phyloP scores from a whole-genome alignment of 192 early-diverging fungal species.

The Coemansia asiatica region DNA sequence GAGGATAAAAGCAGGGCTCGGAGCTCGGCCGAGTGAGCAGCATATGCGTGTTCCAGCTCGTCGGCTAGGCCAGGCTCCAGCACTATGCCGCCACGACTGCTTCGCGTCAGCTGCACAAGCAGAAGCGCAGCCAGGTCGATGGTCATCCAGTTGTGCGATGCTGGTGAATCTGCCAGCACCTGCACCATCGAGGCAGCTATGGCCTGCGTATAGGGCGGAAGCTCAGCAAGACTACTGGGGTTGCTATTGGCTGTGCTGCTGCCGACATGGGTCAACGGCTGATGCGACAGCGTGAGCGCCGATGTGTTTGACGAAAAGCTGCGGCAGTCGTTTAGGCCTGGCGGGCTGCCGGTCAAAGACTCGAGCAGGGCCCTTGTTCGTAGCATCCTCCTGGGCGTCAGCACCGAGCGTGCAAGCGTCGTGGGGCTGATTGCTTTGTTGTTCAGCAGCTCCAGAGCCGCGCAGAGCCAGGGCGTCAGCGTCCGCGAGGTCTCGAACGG shows the following conservation, averaged over 20 bases:
- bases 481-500: constrained; percentile 41
- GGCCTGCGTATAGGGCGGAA: constrained; percentile 26
- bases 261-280: background rate
- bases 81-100: constrained; percentile 15
- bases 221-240: background rate
- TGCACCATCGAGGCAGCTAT: constrained; percentile 36
- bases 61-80: constrained; percentile 21
- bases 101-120: constrained; percentile 25
- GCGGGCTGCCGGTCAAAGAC: constrained; percentile 35
- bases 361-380: constrained; percentile 49
- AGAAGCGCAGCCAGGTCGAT: constrained; percentile 35
- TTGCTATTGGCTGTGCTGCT: background rate
- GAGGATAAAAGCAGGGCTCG: constrained; percentile 31
- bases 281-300: constrained; percentile 4
- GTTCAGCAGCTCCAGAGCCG: constrained; percentile 30
- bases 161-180: constrained; percentile 31
- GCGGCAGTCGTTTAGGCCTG: constrained; percentile 23
- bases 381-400: constrained; percentile 49
- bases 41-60: constrained; percentile 28
- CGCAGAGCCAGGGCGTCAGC: constrained; percentile 47
- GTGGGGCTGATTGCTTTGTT: constrained; percentile 57
- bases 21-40: constrained; percentile 34
- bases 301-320: constrained; percentile 22
- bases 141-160: constrained; percentile 35
- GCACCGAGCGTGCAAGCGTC: constrained; percentile 36